Evolutionary conservation across 495 filamentous ascomycete genomes (phyloP).

Genomic region (Cercophora newfieldiana): DNA sequence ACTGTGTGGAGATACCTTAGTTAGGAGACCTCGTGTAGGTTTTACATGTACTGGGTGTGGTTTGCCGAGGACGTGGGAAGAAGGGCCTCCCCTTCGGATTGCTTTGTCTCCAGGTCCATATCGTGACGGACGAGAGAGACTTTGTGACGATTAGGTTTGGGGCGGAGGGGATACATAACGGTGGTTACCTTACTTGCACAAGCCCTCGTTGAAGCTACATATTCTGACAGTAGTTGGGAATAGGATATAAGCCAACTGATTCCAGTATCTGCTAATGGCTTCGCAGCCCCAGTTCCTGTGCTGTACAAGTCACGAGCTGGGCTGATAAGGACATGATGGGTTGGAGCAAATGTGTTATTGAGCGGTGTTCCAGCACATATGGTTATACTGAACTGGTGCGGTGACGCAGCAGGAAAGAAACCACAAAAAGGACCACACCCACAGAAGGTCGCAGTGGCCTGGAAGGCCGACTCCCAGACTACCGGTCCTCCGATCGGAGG

Average conservation of each 20-base stretch:
- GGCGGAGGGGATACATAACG: background rate
- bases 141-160: background rate
- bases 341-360: background rate
- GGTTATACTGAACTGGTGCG: too few species aligned
- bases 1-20: background rate
- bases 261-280: background rate
- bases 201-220: too few species aligned
- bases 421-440: too few species aligned
- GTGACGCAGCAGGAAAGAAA: too few species aligned
- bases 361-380: background rate
- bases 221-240: background rate
- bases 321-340: background rate
- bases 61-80: background rate
- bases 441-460: too few species aligned
- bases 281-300: background rate
- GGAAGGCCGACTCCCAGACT: too few species aligned
- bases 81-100: background rate
- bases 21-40: background rate
- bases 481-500: too few species aligned
- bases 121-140: background rate
- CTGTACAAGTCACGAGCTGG: background rate
- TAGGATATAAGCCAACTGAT: background rate
- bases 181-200: too few species aligned
- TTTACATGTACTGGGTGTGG: background rate
- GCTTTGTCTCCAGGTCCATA: background rate